Evolutionary conservation across 169 alveolate species (phyloP), one percentile per base, ranked within the genome.

Genomic region (Cardiosporidium cionae): DNA sequence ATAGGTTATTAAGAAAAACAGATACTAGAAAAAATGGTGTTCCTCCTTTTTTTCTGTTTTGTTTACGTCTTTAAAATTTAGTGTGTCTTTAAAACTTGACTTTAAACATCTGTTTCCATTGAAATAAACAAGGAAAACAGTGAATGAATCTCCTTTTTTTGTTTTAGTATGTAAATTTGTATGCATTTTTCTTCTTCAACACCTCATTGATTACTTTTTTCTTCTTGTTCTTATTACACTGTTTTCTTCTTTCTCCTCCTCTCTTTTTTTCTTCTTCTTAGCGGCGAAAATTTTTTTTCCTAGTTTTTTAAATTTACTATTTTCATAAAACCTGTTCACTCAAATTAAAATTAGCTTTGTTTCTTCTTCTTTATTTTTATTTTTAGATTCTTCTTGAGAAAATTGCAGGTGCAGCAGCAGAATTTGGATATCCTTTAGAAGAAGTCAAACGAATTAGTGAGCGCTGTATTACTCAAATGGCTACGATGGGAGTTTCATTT

Each of bases 321-420:
- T 44, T 44, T 44, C n/a, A n/a, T 44, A 16, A 44, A 44, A 44
- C 16, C n/a, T 44, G 58, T 44, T n/a, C n/a, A 44, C 16, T 44
- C 58, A 44, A 44, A 44, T 44, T 44, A 16, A 16, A 44, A 44
- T 44, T n/a, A 16, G 58, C 58, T n/a, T n/a, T 44, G 58, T 44
- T 44, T 44, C n/a, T n/a, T 44, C 27, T 16, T 44, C 58, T 44
- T 16, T 44, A 16, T 44, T n/a, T n/a, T 44, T n/a, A 16, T 44
- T 16, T 44, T 16, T 44, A 44, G 58, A n/a, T 44, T 68, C 62
- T 82, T 36, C 72, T 82, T 62, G 84, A 86, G 74, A 86, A 86
- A 72, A 77, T 82, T 0, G 75, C 84, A 52, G 91, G 91, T 9
- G 80, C 65, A 32, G 74, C 76, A 34, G 84, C 88, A 23, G 80